A percentile compares a stretch with the other conserved stretches of the same genome.
These are phyloP conservation scores for Populus ilicifolia DNA, from an alignment of 345 rosid species.

Conservation along the genomic window DNA sequence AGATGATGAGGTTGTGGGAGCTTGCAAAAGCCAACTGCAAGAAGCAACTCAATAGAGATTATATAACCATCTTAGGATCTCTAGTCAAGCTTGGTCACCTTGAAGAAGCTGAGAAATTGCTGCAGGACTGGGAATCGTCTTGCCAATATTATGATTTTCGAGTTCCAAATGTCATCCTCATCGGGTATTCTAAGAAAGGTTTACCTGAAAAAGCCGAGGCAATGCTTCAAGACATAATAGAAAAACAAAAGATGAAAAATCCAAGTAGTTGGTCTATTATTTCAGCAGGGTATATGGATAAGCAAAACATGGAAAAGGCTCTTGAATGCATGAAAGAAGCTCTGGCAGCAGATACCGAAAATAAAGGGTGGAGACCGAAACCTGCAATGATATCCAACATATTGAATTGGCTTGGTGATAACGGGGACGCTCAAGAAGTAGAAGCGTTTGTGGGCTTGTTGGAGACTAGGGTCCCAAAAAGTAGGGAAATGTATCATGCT, in stretches of 20 bases:
- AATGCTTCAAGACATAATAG: constrained; percentile 24
- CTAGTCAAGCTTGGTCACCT: constrained; percentile 37
- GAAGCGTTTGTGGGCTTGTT: constrained; percentile 29
- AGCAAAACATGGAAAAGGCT: constrained; percentile 44
- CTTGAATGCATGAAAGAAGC: constrained; percentile 43
- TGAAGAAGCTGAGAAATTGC: constrained; percentile 37
- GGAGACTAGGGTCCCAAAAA: constrained; percentile 20
- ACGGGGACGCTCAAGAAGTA: constrained; percentile 24
- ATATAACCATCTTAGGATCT: constrained; percentile 35
- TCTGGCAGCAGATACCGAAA: constrained; percentile 30
- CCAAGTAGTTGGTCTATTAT: constrained; percentile 48
- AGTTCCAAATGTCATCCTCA: constrained; percentile 46
- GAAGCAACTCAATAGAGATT: constrained; percentile 35
- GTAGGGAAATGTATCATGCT: constrained; percentile 25
- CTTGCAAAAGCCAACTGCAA: constrained; percentile 30
- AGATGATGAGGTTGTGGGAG: constrained; percentile 42
- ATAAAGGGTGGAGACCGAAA: constrained; percentile 39
- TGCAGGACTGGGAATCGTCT: constrained; percentile 39
- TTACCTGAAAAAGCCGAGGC: constrained; percentile 39
- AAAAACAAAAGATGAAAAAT: constrained; percentile 24
- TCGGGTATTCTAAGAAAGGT: constrained; percentile 36
- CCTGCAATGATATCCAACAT: constrained; percentile 26
- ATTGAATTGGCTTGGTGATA: constrained; percentile 42
- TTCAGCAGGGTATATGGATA: constrained; percentile 30
- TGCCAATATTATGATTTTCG: constrained; percentile 35